Percentiles rank a stretch among this genome's conserved stretches.
Conservation (phyloP, 2,329 filamentous ascomycete genomes). For the Thyridium curvatum region DNA sequence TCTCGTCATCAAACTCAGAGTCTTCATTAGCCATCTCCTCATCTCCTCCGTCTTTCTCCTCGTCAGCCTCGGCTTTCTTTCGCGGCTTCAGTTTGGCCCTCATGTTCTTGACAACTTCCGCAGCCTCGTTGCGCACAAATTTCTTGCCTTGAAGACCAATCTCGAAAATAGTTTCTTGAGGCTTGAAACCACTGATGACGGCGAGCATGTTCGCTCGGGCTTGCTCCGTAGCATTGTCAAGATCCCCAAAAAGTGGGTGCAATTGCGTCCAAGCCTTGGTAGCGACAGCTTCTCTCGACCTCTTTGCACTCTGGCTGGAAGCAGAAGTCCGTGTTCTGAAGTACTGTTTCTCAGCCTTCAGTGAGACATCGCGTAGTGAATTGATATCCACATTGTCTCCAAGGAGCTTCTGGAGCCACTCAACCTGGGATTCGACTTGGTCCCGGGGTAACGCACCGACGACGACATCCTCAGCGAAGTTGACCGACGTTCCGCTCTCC, state of each 20-base stretch:
- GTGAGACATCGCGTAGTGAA: constrained; percentile 64
- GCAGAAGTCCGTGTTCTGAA: constrained; percentile 84
- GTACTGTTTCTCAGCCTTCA: constrained; percentile 90
- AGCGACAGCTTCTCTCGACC: constrained; percentile 70
- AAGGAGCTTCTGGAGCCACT: constrained; percentile 78
- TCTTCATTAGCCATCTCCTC: constrained; percentile 25
- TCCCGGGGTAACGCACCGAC: constrained; percentile 71
- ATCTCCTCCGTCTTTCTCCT: constrained; percentile 14
- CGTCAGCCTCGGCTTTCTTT: constrained; percentile 28
- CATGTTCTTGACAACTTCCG: constrained; percentile 69
- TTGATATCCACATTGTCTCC: constrained; percentile 69
- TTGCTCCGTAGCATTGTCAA: constrained; percentile 46
- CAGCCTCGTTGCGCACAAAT: constrained; percentile 54
- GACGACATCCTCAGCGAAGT: constrained; percentile 74
- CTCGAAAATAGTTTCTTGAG: constrained; percentile 94
- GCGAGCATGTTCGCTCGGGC: constrained; percentile 83
- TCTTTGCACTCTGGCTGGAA: constrained; percentile 82
- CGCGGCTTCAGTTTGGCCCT: constrained; percentile 62
- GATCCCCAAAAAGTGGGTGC: constrained; percentile 74
- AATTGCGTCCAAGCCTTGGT: constrained; percentile 66
- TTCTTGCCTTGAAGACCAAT: constrained; percentile 66
- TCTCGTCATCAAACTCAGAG: constrained; percentile 19
- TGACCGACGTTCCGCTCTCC: constrained; percentile 50
- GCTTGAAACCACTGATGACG: constrained; percentile 80
- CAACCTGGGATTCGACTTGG: constrained; percentile 66